Conservation (phyloP, 2,329 filamentous ascomycete species). For the Colletotrichum shisoi region DNA sequence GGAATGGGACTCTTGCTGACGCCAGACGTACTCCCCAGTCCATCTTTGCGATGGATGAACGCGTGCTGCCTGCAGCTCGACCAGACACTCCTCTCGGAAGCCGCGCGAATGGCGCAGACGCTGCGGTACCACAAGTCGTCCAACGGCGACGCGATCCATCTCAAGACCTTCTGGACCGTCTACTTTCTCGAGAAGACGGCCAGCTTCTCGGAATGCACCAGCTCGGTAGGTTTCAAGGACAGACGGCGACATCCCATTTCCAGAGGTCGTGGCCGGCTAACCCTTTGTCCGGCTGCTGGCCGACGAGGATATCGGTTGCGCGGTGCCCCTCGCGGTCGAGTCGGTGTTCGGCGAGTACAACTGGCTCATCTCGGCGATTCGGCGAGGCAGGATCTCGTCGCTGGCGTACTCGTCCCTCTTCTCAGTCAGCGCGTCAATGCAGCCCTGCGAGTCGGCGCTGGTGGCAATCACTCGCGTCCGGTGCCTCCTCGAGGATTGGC, state of each 20-base stretch:
- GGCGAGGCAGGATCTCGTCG: slow-evolving; percentile 47
- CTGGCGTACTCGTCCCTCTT: slow-evolving; percentile 48
- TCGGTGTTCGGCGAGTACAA: slow-evolving; percentile 46
- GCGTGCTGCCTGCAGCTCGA: slow-evolving; percentile 48
- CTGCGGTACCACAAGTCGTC: slow-evolving; percentile 39
- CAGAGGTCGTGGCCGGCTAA: neutral
- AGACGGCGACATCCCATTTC: neutral
- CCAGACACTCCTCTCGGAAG: slow-evolving; percentile 45
- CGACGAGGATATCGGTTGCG: slow-evolving; percentile 50
- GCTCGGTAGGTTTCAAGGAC: slow-evolving; percentile 44
- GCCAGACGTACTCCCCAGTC: slow-evolving; percentile 41
- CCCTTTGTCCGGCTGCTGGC: slow-evolving; percentile 1
- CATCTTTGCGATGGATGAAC: slow-evolving; percentile 48
- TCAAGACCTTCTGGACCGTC: slow-evolving; percentile 52
- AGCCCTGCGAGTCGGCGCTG: slow-evolving; percentile 34
- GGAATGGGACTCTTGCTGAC: neutral
- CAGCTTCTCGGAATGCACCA: slow-evolving; percentile 44
- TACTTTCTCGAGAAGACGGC: slow-evolving; percentile 51
- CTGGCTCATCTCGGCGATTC: slow-evolving; percentile 47
- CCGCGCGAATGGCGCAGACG: slow-evolving; percentile 45
- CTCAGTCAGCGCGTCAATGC: slow-evolving; percentile 47
- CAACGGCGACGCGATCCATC: slow-evolving; percentile 44
- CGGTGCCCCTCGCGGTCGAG: slow-evolving; percentile 47
- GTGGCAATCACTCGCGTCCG: slow-evolving; percentile 42
- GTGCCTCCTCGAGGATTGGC: slow-evolving; percentile 47